A percentile compares a stretch with the other conserved stretches of the same genome.
Conservation (phyloP, 208 protist species). For the Leishmania braziliensis region DNA sequence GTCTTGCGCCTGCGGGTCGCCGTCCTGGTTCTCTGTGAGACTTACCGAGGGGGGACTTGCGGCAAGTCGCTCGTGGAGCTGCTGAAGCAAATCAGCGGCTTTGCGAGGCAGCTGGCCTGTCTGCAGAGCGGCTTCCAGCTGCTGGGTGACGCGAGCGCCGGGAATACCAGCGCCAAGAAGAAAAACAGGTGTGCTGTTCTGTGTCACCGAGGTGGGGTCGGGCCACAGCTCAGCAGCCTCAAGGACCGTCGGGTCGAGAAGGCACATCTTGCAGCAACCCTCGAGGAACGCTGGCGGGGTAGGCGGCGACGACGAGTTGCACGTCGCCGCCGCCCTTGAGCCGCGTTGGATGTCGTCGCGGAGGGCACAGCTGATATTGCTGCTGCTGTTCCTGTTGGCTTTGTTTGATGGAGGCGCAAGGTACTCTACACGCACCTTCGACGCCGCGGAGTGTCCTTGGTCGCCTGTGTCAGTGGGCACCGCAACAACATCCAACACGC, state of each 20-base stretch:
- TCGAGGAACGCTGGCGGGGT: neutral
- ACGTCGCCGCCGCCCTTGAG: neutral
- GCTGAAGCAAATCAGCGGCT: slow-evolving; percentile 21
- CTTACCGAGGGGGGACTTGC: neutral
- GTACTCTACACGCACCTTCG: neutral
- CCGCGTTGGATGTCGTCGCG: neutral
- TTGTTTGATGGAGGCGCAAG: neutral
- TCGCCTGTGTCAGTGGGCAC: neutral
- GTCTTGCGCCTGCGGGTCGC: neutral
- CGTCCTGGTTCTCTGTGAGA: neutral
- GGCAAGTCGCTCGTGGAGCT: slow-evolving; percentile 14
- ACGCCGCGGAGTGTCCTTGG: neutral
- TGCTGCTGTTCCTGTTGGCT: neutral
- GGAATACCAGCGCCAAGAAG: slow-evolving; percentile 3
- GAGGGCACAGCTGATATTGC: neutral
- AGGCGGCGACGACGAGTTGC: neutral
- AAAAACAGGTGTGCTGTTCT: slow-evolving; percentile 5
- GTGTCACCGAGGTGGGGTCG: neutral
- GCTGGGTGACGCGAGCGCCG: neutral
- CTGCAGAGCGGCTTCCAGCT: slow-evolving; percentile 3
- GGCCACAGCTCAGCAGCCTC: neutral
- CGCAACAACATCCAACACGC: slow-evolving; percentile 42
- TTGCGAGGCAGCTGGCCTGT: neutral
- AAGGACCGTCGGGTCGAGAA: slow-evolving; percentile 25
- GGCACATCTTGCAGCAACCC: slow-evolving; percentile 26